Evolutionary conservation across 192 early-diverging fungal species (phyloP), one percentile per base, ranked within the genome.

Genomic region (Coemansia sp.): DNA sequence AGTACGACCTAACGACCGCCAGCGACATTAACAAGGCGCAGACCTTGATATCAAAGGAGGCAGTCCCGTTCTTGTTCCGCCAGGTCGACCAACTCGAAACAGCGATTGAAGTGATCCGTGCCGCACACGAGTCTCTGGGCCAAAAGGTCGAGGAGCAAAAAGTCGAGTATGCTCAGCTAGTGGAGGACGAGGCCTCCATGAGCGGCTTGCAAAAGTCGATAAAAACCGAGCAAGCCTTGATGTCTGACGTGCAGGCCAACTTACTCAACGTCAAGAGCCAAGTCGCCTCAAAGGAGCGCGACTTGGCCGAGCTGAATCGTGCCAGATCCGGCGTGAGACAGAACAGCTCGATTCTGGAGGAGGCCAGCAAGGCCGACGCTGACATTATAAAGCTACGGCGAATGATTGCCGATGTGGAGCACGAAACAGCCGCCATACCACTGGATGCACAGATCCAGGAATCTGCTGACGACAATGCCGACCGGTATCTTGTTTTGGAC

Each of bases 11-110:
- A 23, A 84, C 82, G 19, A 84, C 82, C 0, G 82, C 82, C 47
- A 84, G 74, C 68, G 82, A 84, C 63, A 80, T 84, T 19, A 66
- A 62, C 74, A 79, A 80, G 64, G 82, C 82, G 16, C 82, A 84
- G 47, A 66, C 37, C 33, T 63, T 84, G 61, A 80, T 84, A 68
- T 84, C 82, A 2, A 76, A 73, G 47, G 82, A 84, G 39, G 82
- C 82, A 0, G 77, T 84, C 11, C 82, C 82, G 44, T 84, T 84
- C 35, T 39, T 84, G 74, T 84, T 79, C 61, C 73, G 82, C 6
- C 82, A 84, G 32, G 82, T 84, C 8, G 82, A 76, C 64, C 82
- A 84, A 37, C 69, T 84, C 11, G 82, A 84, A 46, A 70, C 58
- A 5, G 82, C 77, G 8, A 76, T 84, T 10, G 77, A 80, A 47